phyloP scores from a whole-genome alignment of 306 rosid genomes.

The Casuarina equisetifolia region DNA sequence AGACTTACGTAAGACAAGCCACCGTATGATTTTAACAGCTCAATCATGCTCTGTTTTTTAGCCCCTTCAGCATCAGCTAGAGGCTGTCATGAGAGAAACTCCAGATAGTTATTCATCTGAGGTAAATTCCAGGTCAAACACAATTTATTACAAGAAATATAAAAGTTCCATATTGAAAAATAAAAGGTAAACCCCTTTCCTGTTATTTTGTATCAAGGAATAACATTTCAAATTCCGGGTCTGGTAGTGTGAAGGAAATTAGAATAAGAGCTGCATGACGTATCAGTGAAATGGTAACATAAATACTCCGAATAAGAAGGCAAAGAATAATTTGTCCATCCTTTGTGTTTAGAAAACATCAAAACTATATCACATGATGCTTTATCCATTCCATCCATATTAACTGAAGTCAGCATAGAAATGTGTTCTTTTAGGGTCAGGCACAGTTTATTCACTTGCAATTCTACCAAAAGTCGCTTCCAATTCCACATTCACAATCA shows the following conservation, averaged over 20 bases:
- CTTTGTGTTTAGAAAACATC: no score
- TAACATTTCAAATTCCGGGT: not conserved
- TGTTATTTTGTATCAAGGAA: not conserved
- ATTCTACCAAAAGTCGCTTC: not conserved
- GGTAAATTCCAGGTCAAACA: not conserved
- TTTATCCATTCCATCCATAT: not conserved
- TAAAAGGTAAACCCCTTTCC: not conserved
- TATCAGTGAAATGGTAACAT: no score
- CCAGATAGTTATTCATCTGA: not conserved
- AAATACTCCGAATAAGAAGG: no score
- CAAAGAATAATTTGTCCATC: no score
- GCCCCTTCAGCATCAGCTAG: constrained; percentile 99
- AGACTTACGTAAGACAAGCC: constrained; percentile 86
- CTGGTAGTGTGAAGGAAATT: not conserved
- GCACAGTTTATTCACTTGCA: not conserved
- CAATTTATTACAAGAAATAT: not conserved
- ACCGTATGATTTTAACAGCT: constrained; percentile 72
- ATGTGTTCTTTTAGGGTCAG: not conserved
- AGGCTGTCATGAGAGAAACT: constrained; percentile 53
- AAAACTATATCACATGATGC: not conserved
- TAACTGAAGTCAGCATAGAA: not conserved
- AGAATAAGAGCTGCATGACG: no score
- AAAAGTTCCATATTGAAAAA: no score
- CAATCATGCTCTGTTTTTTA: constrained; percentile 55
- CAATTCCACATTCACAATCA: no score